Base-by-base conservation (phyloP, 1,284 basidiomycete genomes). In the Apiotrichum brassicae region DNA sequence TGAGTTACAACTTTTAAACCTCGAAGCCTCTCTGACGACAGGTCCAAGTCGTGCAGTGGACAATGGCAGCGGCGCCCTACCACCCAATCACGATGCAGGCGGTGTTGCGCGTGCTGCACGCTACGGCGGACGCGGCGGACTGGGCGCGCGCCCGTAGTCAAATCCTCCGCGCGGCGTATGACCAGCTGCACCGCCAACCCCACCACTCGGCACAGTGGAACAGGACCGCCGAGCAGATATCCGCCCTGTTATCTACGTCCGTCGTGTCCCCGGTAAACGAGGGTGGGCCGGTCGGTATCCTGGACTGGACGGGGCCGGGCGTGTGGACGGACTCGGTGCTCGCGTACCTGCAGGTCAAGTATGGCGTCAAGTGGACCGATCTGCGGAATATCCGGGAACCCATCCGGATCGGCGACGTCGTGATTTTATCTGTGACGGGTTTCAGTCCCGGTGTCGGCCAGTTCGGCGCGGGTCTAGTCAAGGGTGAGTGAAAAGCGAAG, bases 1-100 rank as follows among this genome's bases (percentile, higher is more conserved):
- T 73, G 30, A 62, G 71, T 65, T 12, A 16, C 2, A n/a, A 24
- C 13, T 23, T 9, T 13, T 28, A 16, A 8, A 28, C 33, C 13
- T 18, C 12, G 33, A 13, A 13, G 33, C 33, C 8, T 45, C 23
- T 8, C 34, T 41, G 14, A 44, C 26, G 16, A 18, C 48, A 71
- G 68, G 57, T 75, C 14, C 73, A 74, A 55, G 67, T 75, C n/a
- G 66, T 65, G 3, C 73, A 75, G 58, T 75, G 74, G 74, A 75
- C 74, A 2, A 65, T 75, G 53, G 62, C 66, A 4, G 60, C 68
- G 0, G 59, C 67, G 3, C 69, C 67, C 3, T 46, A 41, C 44
- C 70, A 73, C 46, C 72, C 71, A 3, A 71, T 74, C 37, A 43
- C 62, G 8, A 53, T 72, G 18, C 53, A 57, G 12, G 62, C 71